Evolutionary conservation across 2,329 filamentous ascomycete species (phyloP).

Genomic region (Alternaria burnsii): DNA sequence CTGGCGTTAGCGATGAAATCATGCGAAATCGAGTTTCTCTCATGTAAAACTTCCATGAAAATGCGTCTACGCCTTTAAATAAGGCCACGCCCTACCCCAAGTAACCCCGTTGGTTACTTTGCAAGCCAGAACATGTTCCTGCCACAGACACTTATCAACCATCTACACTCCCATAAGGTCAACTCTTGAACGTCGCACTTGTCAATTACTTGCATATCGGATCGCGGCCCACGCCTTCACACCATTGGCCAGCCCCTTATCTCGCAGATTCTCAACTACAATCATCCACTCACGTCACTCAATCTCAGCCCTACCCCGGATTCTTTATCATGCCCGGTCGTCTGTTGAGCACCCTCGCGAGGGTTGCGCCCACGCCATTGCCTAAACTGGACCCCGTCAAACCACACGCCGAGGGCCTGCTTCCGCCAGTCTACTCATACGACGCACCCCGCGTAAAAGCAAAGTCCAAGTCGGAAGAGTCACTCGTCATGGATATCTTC

Average conservation of each 20-base stretch:
- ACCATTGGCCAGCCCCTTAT: conserved; percentile 31
- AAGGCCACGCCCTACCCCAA: conserved; percentile 28
- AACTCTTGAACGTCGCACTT: conserved; percentile 34
- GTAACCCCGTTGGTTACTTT: not conserved
- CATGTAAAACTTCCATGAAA: conserved; percentile 35
- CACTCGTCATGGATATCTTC: conserved; percentile 51
- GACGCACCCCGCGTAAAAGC: conserved; percentile 39
- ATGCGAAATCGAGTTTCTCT: conserved; percentile 42
- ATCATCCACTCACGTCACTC: conserved; percentile 23
- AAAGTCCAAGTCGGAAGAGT: conserved; percentile 44
- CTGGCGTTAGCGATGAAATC: conserved; percentile 38
- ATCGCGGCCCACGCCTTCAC: conserved; percentile 20
- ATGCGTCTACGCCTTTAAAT: conserved; percentile 25
- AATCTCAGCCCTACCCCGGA: conserved; percentile 42
- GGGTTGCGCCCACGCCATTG: conserved; percentile 45
- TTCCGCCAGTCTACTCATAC: conserved; percentile 49
- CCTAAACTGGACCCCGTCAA: conserved; percentile 39
- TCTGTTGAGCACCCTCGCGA: conserved; percentile 44
- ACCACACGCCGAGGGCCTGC: conserved; percentile 31
- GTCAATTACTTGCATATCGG: conserved; percentile 27
- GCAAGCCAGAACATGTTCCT: conserved; percentile 42
- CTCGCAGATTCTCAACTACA: conserved; percentile 21
- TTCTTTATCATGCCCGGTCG: conserved; percentile 47
- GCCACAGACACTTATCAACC: conserved; percentile 40
- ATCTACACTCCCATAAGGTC: conserved; percentile 48